Percentiles rank a stretch among this genome's conserved stretches.
phyloP scores from a whole-genome alignment of 768 basidiomycete species.

The Cubamyces sp. region DNA sequence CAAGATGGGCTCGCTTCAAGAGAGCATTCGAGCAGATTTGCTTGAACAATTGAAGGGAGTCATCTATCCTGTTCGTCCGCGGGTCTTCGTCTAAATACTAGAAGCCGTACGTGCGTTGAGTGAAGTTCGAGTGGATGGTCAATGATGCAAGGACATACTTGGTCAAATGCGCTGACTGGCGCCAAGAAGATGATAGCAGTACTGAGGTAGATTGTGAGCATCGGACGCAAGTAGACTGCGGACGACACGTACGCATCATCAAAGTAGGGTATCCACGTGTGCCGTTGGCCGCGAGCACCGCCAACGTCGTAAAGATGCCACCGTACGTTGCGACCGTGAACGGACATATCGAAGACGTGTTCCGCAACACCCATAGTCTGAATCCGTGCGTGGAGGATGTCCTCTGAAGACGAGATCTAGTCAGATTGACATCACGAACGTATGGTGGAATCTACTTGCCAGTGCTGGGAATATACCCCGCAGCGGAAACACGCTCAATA shows the following conservation, averaged over 20 bases:
- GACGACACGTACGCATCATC: constrained; percentile 65
- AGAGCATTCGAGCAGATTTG: constrained; percentile 83
- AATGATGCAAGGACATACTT: constrained; percentile 46
- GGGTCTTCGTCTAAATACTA: constrained; percentile 90
- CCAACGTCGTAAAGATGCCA: constrained; percentile 88
- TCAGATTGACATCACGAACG: background rate
- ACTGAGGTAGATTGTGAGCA: constrained; percentile 9
- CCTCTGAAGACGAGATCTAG: constrained; percentile 49
- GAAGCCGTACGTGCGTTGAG: background rate
- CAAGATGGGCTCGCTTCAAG: constrained; percentile 59
- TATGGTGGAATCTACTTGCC: constrained; percentile 44
- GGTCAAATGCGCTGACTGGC: constrained; percentile 86
- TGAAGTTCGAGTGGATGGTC: background rate
- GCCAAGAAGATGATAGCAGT: constrained; percentile 86
- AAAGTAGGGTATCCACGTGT: constrained; percentile 86
- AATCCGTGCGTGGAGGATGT: constrained; percentile 87
- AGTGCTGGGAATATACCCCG: constrained; percentile 74
- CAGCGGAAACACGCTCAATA: constrained; percentile 69
- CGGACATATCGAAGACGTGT: constrained; percentile 80
- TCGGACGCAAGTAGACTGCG: constrained; percentile 36
- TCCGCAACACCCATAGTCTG: constrained; percentile 90
- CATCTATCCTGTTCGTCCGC: constrained; percentile 82
- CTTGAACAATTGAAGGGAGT: constrained; percentile 87
- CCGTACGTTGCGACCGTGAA: constrained; percentile 75
- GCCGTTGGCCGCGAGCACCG: constrained; percentile 77